Base-by-base conservation (phyloP, 2,329 filamentous ascomycete genomes). In the Rhynchosporium secalis region DNA sequence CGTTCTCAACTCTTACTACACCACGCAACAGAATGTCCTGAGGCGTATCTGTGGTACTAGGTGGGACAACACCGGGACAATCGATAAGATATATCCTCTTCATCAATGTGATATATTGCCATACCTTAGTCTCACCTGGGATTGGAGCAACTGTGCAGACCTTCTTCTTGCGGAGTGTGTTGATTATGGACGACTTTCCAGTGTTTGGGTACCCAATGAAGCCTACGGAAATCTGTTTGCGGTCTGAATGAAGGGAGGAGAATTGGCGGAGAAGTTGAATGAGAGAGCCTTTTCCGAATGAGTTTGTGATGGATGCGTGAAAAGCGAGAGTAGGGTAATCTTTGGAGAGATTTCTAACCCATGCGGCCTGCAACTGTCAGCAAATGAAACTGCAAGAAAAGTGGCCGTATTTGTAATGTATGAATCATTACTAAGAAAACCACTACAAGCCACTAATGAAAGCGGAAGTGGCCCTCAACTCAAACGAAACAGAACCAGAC, bases 401-500 rank as follows among this genome's bases (percentile, higher is more conserved):
- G 61, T 43, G 13, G 55, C 54, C 48, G 40, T 60, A 61, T 51
- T 47, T 62, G 54, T 33, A 10, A 86, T 93, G 89, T 99, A 85
- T 94, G 93, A 89, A 89, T 90, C 91, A 89, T 91, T 89, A 98
- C 95, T 99, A 99, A 96, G 95, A 98, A 90, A 82, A 84, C 84
- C 85, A 86, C 89, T 87, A 93, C 79, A 78, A 78, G 78, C 79
- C 77, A 79, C 83, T 83, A 78, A 76, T 75, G 75, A 76, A 72
- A 80, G 84, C 79, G 82, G 85, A 85, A 86, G 84, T 85, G 86
- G 86, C 81, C 81, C 89, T 98, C 95, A 97, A 98, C 95, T 98
- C 94, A 92, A 89, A 91, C 87, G 88, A 90, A 89, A 88, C 91
- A 95, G 82, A 79, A 84, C 83, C 83, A 70, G 68, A 70, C 72